Base-by-base conservation (phyloP, 768 basidiomycete species). In the Dentipellis fragilis region DNA sequence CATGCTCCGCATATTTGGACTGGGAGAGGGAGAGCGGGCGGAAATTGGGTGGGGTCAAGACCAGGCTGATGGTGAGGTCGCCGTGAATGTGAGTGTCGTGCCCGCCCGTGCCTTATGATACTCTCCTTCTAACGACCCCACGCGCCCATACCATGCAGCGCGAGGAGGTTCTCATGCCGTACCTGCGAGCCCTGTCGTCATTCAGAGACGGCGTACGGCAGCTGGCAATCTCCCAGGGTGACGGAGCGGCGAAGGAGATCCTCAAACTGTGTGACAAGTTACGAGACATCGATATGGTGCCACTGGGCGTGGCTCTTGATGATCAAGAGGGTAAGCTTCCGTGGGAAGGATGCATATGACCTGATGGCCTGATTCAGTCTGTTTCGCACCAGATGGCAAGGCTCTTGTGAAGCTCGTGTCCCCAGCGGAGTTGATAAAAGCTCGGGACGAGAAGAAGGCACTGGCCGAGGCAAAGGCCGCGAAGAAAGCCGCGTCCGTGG, bases 261-360 rank as follows among this genome's bases (percentile, higher is more conserved):
- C 73, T 99, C 49, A 77, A 81, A 19, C 79, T 96, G 21, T 93
- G 85, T 64, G 96, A 99, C 72, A 84, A 81, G 60, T 78, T 99
- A 57, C 83, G 96, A 14, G 95, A 98, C 66, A 74, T 80, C 36
- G 94, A 96, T 65, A 73, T 97, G 45, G 85, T 94, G 45, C 86
- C 93, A n/a, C 75, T 98, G 51, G 96, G 96, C 8, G 91, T 99
- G 6, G 93, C 93, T 8, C 74, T 99, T 36, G 96, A 98, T 67
- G 96, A 99, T 73, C 91, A 93, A 72, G 92, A 94, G 76, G 93
- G 93, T 85, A 59, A 51, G 73, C 46, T 22, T 48, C 5, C 40
- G 49, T 34, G 29, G 38, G 37, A 52, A 48, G 35, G 52, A 45
- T 57, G 47, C 51, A 36, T 42, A 49, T 58, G 19, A 16, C 23